Conservation (phyloP, 2,329 filamentous ascomycete genomes). For the Sarocladiaceae sp. region DNA sequence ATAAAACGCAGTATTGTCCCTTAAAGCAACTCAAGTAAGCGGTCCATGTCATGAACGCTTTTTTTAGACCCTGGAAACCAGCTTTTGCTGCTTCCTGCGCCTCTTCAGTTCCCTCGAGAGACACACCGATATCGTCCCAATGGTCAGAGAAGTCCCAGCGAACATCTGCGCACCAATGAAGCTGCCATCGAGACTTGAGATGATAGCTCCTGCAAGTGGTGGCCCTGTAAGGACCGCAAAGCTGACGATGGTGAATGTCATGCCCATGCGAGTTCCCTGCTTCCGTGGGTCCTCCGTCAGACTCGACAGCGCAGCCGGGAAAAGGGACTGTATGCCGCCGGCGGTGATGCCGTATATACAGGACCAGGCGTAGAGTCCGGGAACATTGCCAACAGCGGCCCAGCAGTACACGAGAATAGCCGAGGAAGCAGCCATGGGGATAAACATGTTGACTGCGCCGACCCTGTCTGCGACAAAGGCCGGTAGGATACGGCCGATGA, state of each 20-base stretch:
- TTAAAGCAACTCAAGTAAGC: not conserved
- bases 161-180: constrained; percentile 45
- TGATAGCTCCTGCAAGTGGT: constrained; percentile 44
- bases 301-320: constrained; percentile 36
- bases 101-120: constrained; percentile 32
- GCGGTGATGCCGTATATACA: constrained; percentile 53
- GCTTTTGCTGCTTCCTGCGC: constrained; percentile 29
- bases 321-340: constrained; percentile 45
- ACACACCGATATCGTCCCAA: constrained; percentile 33
- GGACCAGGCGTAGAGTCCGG: constrained; percentile 52
- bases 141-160: constrained; percentile 33
- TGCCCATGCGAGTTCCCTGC: constrained; percentile 47
- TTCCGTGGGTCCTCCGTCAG: constrained; percentile 46
- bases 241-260: constrained; percentile 51
- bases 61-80: constrained; percentile 31
- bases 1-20: too few species aligned
- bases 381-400: constrained; percentile 44
- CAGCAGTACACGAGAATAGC: constrained; percentile 44
- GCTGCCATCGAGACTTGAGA: constrained; percentile 29
- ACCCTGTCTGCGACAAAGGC: constrained; percentile 49
- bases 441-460: constrained; percentile 54
- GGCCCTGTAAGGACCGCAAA: constrained; percentile 47
- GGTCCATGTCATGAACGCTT: not conserved
- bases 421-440: constrained; percentile 33
- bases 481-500: constrained; percentile 50